Conservation (phyloP, 495 filamentous ascomycete genomes). For the Lophiostoma macrostomum region DNA sequence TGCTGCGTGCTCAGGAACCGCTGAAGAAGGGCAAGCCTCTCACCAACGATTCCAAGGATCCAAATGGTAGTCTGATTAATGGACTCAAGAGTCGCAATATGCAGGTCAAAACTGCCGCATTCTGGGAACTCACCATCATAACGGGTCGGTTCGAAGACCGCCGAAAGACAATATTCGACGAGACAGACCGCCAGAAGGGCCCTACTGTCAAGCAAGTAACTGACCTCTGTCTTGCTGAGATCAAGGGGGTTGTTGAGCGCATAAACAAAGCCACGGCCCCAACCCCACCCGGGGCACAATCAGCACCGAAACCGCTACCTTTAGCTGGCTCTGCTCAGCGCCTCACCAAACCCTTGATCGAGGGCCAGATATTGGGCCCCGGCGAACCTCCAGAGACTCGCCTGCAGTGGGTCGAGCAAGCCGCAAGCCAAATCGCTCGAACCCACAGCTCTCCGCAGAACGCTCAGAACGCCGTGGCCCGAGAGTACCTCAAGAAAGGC, state of each 20-base stretch:
- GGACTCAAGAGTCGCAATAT: slow-evolving; percentile 75
- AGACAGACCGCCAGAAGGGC: slow-evolving; percentile 78
- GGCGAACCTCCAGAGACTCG: slow-evolving; percentile 49
- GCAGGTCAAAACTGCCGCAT: slow-evolving; percentile 66
- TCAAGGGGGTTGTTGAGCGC: slow-evolving; percentile 62
- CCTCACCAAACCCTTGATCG: slow-evolving; percentile 33
- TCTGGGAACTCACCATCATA: slow-evolving; percentile 86
- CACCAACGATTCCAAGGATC: slow-evolving; percentile 78
- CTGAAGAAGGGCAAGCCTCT: slow-evolving; percentile 80
- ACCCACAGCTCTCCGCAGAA: slow-evolving; percentile 38
- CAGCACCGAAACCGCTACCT: slow-evolving; percentile 41
- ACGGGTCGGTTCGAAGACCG: slow-evolving; percentile 67
- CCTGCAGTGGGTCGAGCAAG: slow-evolving; percentile 50
- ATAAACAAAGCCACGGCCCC: slow-evolving; percentile 57
- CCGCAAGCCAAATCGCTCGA: slow-evolving; percentile 55
- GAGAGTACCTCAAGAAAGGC: slow-evolving; percentile 10
- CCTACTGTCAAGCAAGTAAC: slow-evolving; percentile 79
- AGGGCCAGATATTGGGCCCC: slow-evolving; percentile 57
- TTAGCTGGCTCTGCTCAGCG: slow-evolving; percentile 33
- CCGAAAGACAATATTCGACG: slow-evolving; percentile 78
- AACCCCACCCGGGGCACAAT: slow-evolving; percentile 41
- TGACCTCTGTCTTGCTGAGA: slow-evolving; percentile 59
- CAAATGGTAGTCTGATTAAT: slow-evolving; percentile 82
- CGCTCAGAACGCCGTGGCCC: slow-evolving; percentile 11
- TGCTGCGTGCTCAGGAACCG: slow-evolving; percentile 75